A percentile compares a stretch with the other conserved stretches of the same genome.
Conservation (phyloP, 169 alveolate species). For the Theileria orientalis region DNA sequence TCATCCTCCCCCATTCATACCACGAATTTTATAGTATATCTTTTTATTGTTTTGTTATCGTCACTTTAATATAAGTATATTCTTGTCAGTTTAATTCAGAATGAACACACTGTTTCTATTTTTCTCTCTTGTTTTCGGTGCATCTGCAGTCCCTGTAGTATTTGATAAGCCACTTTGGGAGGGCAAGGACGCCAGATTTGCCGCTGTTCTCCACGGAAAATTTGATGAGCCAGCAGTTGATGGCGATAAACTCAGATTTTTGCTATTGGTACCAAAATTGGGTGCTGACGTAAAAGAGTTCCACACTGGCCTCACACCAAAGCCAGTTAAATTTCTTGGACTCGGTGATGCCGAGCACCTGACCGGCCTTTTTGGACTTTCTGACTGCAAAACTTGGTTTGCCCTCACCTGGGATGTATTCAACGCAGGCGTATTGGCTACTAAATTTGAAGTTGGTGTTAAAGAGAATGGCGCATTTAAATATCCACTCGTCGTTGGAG, state of each 20-base stretch:
- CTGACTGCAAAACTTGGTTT: neutral
- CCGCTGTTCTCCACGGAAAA: conserved; percentile 2
- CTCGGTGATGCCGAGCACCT: neutral
- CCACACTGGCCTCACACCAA: neutral
- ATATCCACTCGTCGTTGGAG: too few species aligned
- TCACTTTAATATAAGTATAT: too few species aligned
- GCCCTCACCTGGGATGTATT: too few species aligned
- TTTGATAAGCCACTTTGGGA: neutral
- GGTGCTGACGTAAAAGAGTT: neutral
- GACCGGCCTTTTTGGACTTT: neutral
- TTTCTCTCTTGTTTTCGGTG: too few species aligned
- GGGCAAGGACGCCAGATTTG: conserved; percentile 2
- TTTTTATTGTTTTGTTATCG: too few species aligned
- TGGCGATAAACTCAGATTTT: neutral
- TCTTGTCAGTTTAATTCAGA: too few species aligned
- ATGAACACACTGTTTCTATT: too few species aligned
- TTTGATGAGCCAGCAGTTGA: neutral
- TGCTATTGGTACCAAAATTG: neutral
- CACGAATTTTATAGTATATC: too few species aligned
- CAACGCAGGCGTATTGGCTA: too few species aligned
- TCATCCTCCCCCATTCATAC: too few species aligned
- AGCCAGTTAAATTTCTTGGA: neutral
- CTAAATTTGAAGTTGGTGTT: too few species aligned
- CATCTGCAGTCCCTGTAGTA: neutral
- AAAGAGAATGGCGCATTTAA: too few species aligned